phyloP scores from a whole-genome alignment of 805 yeast genomes.

The Metschnikowia sp. region DNA sequence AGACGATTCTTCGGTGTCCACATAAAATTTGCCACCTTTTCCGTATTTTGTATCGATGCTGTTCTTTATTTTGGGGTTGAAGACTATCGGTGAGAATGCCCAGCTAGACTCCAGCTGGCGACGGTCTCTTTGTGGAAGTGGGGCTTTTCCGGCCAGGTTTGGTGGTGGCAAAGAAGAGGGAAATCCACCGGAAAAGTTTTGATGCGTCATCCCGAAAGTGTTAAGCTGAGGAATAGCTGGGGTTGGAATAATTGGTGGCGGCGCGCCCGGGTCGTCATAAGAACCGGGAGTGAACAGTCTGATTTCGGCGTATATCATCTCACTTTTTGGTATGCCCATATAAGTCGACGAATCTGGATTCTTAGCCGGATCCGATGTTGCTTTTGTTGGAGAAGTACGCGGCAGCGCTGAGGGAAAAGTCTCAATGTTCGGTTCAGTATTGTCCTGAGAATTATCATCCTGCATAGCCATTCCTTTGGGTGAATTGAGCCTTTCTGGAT shows the following conservation, averaged over 20 bases:
- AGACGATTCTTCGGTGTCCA: conserved; percentile 33
- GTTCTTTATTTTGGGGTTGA: conserved; percentile 73
- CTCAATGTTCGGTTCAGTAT: no score
- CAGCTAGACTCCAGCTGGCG: conserved; percentile 34
- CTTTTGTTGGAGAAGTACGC: neutral
- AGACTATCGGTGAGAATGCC: conserved; percentile 76
- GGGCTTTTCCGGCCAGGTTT: neutral
- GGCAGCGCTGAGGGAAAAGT: neutral
- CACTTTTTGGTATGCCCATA: conserved; percentile 55
- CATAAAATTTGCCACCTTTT: conserved; percentile 87
- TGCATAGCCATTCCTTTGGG: no score
- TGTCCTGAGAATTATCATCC: no score
- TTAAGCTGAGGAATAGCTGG: conserved; percentile 37
- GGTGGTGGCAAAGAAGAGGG: neutral
- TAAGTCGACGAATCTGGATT: conserved; percentile 11
- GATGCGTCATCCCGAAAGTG: conserved; percentile 4
- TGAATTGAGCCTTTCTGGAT: no score
- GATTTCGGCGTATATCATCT: conserved; percentile 43
- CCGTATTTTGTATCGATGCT: conserved; percentile 83
- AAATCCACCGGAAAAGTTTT: neutral
- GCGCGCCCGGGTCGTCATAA: conserved; percentile 83
- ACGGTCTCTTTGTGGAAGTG: conserved; percentile 6
- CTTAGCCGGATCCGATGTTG: neutral
- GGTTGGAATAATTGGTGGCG: conserved; percentile 56
- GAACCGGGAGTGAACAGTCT: conserved; percentile 10